These are phyloP conservation scores for Aureobasidium sp. DNA, from an alignment of 2,329 filamentous ascomycete species.

Conservation along the genomic window DNA sequence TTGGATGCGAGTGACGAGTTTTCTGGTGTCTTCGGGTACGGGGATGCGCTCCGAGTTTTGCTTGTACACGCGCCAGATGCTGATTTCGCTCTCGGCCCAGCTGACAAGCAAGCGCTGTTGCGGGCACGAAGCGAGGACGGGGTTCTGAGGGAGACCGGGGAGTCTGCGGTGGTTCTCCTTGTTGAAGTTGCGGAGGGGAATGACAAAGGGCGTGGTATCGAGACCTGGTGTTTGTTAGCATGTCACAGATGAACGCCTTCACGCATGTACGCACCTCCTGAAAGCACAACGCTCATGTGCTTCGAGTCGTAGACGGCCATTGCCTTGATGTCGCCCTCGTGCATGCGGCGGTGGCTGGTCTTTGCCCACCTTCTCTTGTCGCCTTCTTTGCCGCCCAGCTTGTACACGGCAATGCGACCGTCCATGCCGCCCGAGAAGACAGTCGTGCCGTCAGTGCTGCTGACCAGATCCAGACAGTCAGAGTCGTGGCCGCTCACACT, in stretches of 20 bases:
- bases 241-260: neutral
- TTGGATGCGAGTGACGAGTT: constrained; percentile 31
- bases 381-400: constrained; percentile 45
- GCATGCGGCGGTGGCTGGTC: constrained; percentile 75
- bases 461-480: constrained; percentile 81
- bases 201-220: constrained; percentile 72
- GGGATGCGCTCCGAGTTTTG: constrained; percentile 22
- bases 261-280: constrained; percentile 52
- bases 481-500: constrained; percentile 79
- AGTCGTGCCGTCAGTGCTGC: constrained; percentile 67
- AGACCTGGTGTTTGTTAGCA: constrained; percentile 48
- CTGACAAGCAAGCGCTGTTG: constrained; percentile 69
- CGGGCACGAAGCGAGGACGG: constrained; percentile 63
- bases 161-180: constrained; percentile 74
- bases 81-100: constrained; percentile 86
- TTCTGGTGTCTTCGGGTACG: constrained; percentile 32
- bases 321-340: constrained; percentile 89
- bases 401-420: constrained; percentile 75
- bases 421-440: constrained; percentile 92
- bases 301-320: constrained; percentile 83
- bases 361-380: constrained; percentile 64
- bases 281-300: constrained; percentile 76
- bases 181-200: constrained; percentile 68
- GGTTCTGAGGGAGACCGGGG: constrained; percentile 71
- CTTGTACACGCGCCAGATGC: constrained; percentile 61